These are phyloP conservation scores for Populus nigra DNA, from an alignment of 345 rosid genomes.

Conservation along the genomic window DNA sequence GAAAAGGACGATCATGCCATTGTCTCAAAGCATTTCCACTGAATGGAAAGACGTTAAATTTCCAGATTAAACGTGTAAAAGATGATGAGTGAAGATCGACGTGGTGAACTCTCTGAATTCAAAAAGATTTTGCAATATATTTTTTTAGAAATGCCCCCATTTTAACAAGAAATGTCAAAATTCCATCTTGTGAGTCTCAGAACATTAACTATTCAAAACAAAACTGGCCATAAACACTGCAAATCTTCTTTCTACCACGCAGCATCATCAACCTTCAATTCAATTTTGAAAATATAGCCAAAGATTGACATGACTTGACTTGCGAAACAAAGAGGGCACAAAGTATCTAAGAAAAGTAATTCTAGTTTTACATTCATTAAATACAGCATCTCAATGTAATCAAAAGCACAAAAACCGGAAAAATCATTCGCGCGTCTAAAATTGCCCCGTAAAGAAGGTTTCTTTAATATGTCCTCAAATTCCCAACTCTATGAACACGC, in stretches of 20 bases:
- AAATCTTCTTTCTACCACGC: not conserved
- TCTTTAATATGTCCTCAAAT: not conserved
- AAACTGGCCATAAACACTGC: not conserved
- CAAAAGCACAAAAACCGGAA: not conserved
- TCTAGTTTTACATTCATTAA: not conserved
- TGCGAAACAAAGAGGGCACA: not conserved
- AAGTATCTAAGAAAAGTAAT: not conserved
- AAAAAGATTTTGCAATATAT: not conserved
- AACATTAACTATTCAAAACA: not conserved
- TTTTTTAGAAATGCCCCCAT: not conserved
- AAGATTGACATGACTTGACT: not conserved
- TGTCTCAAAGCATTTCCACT: not conserved
- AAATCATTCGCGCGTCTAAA: not conserved
- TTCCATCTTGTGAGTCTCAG: not conserved
- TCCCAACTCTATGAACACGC: not conserved
- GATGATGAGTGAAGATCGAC: not conserved
- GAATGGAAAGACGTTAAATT: not conserved
- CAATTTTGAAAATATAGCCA: not conserved
- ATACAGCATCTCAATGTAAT: not conserved
- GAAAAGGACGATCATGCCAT: not conserved
- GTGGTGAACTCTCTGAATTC: not conserved
- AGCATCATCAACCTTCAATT: not conserved
- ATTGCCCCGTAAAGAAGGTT: not conserved
- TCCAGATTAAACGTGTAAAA: not conserved
- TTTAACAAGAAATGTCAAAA: not conserved